A percentile compares a stretch with the other conserved stretches of the same genome.
Evolutionary conservation across 768 basidiomycete genomes (phyloP).

Genomic region (Mycena metata): DNA sequence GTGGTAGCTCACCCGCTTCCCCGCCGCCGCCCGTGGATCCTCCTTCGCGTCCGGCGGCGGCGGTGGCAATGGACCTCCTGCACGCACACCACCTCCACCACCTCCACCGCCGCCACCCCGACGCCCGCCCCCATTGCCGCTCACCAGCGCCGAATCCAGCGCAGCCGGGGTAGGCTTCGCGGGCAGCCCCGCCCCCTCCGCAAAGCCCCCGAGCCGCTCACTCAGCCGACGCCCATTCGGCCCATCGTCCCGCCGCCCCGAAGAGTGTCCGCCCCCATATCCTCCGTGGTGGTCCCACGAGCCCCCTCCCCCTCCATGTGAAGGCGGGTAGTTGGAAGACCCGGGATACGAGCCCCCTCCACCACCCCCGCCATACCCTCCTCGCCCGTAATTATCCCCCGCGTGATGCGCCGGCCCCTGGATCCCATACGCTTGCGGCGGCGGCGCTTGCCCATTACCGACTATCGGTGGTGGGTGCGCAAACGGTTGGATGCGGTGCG

Average conservation of each 20-base stretch:
- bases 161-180: slow-evolving; percentile 76
- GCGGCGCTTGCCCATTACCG: slow-evolving; percentile 79
- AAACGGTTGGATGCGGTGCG: slow-evolving; percentile 91
- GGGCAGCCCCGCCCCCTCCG: slow-evolving; percentile 80
- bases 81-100: slow-evolving; percentile 49
- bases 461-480: slow-evolving; percentile 78
- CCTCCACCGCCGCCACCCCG: slow-evolving; percentile 44
- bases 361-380: slow-evolving; percentile 46
- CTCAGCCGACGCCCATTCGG: slow-evolving; percentile 76
- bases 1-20: slow-evolving; percentile 92
- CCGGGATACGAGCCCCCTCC: slow-evolving; percentile 2
- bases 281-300: slow-evolving; percentile 57
- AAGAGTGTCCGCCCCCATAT: slow-evolving; percentile 41
- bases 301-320: slow-evolving; percentile 22
- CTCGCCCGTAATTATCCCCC: slow-evolving; percentile 53
- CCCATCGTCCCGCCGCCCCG: slow-evolving; percentile 66
- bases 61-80: slow-evolving; percentile 72
- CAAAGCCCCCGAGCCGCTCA: slow-evolving; percentile 86
- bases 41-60: slow-evolving; percentile 92
- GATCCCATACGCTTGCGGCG: slow-evolving; percentile 89
- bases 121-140: slow-evolving; percentile 58
- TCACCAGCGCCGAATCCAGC: slow-evolving; percentile 65
- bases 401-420: slow-evolving; percentile 68
- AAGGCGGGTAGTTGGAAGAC: slow-evolving; percentile 57
- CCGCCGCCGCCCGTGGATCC: slow-evolving; percentile 91